Conservation (phyloP, 2,329 filamentous ascomycete genomes). For the Beauveria sp. region DNA sequence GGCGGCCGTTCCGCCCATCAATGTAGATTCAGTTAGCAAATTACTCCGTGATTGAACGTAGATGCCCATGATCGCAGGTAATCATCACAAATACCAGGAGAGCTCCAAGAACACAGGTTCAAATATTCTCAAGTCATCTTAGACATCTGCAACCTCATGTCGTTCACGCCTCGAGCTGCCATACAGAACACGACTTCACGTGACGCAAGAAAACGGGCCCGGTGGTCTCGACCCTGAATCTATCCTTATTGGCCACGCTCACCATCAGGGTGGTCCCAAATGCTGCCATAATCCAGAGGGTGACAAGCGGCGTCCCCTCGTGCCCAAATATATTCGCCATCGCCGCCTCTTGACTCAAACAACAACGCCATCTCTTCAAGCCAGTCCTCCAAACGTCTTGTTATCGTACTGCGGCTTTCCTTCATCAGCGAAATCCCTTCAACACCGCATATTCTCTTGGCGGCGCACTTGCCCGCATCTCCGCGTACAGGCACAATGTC, state of each 20-base stretch:
- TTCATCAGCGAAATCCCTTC: not conserved
- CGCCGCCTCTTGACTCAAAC: not conserved
- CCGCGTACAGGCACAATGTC: constrained; percentile 46
- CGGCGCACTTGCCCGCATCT: constrained; percentile 8
- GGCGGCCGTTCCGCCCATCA: not conserved
- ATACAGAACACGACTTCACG: not conserved
- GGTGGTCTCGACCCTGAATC: not conserved
- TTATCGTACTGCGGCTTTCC: not conserved
- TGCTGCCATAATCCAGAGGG: constrained; percentile 9
- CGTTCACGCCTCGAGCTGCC: not conserved
- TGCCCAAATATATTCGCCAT: constrained; percentile 1
- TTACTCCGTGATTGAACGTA: too few species aligned
- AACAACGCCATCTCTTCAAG: not conserved
- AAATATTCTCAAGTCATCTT: not conserved
- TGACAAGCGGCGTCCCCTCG: constrained; percentile 5
- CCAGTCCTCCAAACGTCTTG: not conserved
- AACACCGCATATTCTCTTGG: not conserved
- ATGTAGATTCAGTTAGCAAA: too few species aligned
- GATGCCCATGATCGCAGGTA: too few species aligned
- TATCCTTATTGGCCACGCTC: constrained; percentile 6
- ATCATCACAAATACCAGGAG: not conserved
- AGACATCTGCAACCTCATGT: not conserved
- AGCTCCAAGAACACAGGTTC: too few species aligned
- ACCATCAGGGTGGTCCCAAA: constrained; percentile 7
- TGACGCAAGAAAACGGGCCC: constrained; percentile 1